Base-by-base conservation (phyloP, 2,329 filamentous ascomycete genomes). In the Penicillium sp. region DNA sequence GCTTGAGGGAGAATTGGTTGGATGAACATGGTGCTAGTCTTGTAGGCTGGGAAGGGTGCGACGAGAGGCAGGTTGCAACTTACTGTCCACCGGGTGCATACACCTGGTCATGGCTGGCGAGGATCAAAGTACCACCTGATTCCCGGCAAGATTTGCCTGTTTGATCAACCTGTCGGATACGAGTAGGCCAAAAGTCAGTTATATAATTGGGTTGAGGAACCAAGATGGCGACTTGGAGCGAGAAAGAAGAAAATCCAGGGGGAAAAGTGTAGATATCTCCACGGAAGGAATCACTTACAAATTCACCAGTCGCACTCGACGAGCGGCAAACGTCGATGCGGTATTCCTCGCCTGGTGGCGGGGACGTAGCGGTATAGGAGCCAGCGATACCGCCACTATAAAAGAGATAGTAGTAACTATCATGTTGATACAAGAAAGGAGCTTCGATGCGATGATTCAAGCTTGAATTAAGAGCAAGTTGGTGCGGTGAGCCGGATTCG, bases 51-150 rank as follows among this genome's bases (percentile, higher is more conserved):
- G 18, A 18, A 18, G 18, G 18, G 18, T 18, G 18, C 18, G 18
- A 18, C 3, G 3, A 18, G 18, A 18, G 18, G 18, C 18, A 18
- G 18, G 18, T 18, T 27, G 1, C 36, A 25, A 83, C 75, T 43
- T 78, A 80, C 64, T 85, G 82, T 29, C 82, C 83, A 48, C 84
- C 84, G 5, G 84, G 83, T 13, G 77, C 83, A 56, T 85, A 86
- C 0, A 85, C 74, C 38, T 69, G 76, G 5, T 67, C 78, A 54
- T 86, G 81, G 18, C 74, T 79, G 47, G 76, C 73, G 0, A 86
- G 73, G 1, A 87, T 75, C 1, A 79, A 71, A 0, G 79, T 82
- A 1, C 84, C 84, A 5, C 83, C 83, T 45, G 77, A 76, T 8
- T 72, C 60, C 1, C 68, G 73, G 58, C 82, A 85, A 36, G 71